Evolutionary conservation across 352 stramenopile species (phyloP).

Genomic region (Phytopythium aichiense): DNA sequence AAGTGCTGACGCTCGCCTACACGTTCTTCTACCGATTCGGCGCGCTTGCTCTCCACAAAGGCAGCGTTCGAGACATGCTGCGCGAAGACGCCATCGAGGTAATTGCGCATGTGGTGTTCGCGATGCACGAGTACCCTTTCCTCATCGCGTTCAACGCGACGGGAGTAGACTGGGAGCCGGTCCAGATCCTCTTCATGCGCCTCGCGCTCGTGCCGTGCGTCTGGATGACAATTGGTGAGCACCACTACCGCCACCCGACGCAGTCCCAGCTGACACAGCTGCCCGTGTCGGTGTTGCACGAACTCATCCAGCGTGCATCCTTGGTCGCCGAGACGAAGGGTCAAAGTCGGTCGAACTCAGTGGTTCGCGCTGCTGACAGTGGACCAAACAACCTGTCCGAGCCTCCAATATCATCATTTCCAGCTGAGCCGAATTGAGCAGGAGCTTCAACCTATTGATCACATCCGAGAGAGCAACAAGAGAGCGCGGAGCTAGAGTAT

Average conservation of each 20-base stretch:
- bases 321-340: not conserved
- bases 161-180: conserved; percentile 17
- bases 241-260: conserved; percentile 15
- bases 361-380: too few species aligned
- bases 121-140: conserved; percentile 32
- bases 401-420: too few species aligned
- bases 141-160: conserved; percentile 19
- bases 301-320: conserved; percentile 4
- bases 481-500: too few species aligned
- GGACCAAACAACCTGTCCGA: too few species aligned
- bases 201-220: conserved; percentile 22
- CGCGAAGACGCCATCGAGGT: conserved; percentile 27
- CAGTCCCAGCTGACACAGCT: not conserved
- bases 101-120: conserved; percentile 26
- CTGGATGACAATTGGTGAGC: conserved; percentile 32
- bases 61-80: conserved; percentile 14
- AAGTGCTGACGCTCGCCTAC: conserved; percentile 25
- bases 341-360: too few species aligned
- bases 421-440: too few species aligned
- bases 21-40: conserved; percentile 31
- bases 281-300: not conserved
- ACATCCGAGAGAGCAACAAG: too few species aligned
- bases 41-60: conserved; percentile 6
- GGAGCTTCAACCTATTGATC: too few species aligned
- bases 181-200: conserved; percentile 33